These are phyloP conservation scores for Cadophora gregata DNA, from an alignment of 2,329 filamentous ascomycete species.

Conservation along the genomic window DNA sequence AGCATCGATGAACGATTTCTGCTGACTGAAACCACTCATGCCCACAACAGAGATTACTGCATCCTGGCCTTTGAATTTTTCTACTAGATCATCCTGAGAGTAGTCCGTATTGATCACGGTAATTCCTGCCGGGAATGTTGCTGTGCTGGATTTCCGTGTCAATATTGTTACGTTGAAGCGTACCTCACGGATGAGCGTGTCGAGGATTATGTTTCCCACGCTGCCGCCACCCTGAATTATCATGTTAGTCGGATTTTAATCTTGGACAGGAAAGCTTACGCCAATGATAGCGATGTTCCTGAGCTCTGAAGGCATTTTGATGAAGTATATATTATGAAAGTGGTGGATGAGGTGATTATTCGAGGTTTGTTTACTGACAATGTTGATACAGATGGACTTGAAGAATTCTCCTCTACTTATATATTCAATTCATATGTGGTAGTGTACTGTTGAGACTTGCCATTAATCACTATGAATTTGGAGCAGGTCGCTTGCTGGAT, in stretches of 20 bases:
- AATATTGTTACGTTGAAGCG: constrained; percentile 12
- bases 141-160: constrained; percentile 40
- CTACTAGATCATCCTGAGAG: constrained; percentile 45
- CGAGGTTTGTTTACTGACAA: not conserved
- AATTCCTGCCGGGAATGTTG: constrained; percentile 43
- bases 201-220: not conserved
- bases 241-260: not conserved
- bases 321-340: not conserved
- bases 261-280: not conserved
- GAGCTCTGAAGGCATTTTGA: not conserved
- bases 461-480: not conserved
- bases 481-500: not conserved
- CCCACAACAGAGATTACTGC: constrained; percentile 28
- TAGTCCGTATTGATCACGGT: constrained; percentile 48
- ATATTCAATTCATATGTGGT: not conserved
- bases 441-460: not conserved
- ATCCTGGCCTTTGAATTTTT: constrained; percentile 41
- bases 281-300: not conserved
- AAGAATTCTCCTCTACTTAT: not conserved
- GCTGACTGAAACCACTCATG: constrained; percentile 13
- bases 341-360: not conserved
- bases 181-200: not conserved
- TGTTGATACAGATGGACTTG: not conserved
- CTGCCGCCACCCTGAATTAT: not conserved
- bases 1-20: constrained; percentile 55